Conservation (phyloP, 2,329 filamentous ascomycete species). For the Apiospora pterosperma region DNA sequence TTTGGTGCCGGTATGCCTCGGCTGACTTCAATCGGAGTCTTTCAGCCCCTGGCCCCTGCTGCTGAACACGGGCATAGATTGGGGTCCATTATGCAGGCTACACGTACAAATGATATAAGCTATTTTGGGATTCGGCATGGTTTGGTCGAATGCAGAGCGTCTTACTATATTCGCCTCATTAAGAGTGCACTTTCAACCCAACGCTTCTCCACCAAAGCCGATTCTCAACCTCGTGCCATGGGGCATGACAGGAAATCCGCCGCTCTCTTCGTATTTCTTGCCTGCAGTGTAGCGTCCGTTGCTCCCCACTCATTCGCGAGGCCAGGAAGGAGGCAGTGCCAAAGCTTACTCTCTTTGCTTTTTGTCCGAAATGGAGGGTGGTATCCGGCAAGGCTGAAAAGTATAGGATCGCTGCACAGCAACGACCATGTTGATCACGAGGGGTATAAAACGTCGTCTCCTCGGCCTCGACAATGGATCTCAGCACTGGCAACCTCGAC, state of each 20-base stretch:
- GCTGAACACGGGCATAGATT: no score
- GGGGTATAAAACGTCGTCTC: neutral
- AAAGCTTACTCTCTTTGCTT: no score
- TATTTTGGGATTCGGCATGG: neutral
- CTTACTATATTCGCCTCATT: neutral
- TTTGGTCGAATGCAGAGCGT: neutral
- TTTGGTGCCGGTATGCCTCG: neutral
- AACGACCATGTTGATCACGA: no score
- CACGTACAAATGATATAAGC: neutral
- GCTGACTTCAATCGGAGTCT: neutral
- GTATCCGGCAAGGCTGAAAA: neutral
- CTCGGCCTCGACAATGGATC: neutral
- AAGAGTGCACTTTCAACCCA: neutral
- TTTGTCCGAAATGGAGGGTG: neutral
- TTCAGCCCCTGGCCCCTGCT: neutral
- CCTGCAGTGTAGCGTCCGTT: no score
- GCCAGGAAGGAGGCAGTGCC: no score
- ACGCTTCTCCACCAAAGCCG: neutral
- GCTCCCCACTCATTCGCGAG: no score
- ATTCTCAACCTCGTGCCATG: neutral
- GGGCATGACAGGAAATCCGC: no score
- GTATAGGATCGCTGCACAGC: neutral
- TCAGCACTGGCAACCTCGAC: neutral
- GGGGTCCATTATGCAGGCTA: neutral
- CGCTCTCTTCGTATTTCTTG: no score